Percentiles rank a stretch among this genome's conserved stretches.
Conservation (phyloP, 2,329 filamentous ascomycete species). For the Meredithiella fracta region DNA sequence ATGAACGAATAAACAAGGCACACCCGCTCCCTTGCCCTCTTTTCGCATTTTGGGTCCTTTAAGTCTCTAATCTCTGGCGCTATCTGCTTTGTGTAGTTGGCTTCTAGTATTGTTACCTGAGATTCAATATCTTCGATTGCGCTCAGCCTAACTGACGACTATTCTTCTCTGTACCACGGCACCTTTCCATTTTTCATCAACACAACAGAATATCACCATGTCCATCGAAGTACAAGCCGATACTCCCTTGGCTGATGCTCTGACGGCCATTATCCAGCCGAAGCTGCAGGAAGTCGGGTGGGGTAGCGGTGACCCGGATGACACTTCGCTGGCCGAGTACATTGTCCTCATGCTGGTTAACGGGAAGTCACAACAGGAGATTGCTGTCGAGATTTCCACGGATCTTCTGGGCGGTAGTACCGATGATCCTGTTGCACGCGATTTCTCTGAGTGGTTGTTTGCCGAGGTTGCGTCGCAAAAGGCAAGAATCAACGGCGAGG, state of each 20-base stretch:
- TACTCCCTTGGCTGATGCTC: constrained; percentile 69
- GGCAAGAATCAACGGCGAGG: constrained; percentile 38
- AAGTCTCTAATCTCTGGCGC: too few species aligned
- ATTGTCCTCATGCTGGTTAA: constrained; percentile 95
- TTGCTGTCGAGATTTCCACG: constrained; percentile 70
- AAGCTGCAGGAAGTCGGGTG: constrained; percentile 89
- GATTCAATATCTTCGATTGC: too few species aligned
- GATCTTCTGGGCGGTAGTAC: constrained; percentile 71
- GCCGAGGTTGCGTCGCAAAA: constrained; percentile 59
- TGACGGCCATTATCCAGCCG: constrained; percentile 68
- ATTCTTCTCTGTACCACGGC: too few species aligned
- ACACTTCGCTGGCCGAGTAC: constrained; percentile 81
- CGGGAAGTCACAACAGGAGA: constrained; percentile 80
- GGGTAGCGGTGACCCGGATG: constrained; percentile 61
- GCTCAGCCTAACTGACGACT: too few species aligned
- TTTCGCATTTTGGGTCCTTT: not conserved
- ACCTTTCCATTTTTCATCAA: not conserved
- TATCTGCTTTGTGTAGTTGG: too few species aligned
- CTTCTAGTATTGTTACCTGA: too few species aligned
- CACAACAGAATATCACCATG: constrained; percentile 36
- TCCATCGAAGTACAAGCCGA: constrained; percentile 59
- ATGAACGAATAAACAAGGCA: not conserved
- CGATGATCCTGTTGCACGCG: constrained; percentile 64
- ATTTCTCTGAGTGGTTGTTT: constrained; percentile 90
- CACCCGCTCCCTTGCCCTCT: not conserved